These are phyloP conservation scores for Ambrosia artemisiifolia DNA, from an alignment of 129 eudicot genomes.

Conservation along the genomic window DNA sequence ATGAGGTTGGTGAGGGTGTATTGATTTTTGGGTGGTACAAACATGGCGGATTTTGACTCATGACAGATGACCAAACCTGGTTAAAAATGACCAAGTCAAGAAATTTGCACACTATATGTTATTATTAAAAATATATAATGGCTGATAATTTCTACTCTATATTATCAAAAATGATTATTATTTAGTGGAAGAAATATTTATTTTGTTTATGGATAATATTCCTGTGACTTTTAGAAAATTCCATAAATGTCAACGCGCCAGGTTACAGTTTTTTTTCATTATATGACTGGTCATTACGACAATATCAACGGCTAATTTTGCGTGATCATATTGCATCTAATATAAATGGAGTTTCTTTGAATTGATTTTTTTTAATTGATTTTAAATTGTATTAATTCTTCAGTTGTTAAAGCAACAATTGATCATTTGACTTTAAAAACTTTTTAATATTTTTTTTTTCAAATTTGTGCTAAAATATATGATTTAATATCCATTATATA, in stretches of 20 bases:
- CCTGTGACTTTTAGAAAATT: constrained; percentile 11
- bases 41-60: constrained; percentile 34
- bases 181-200: not conserved
- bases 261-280: not conserved
- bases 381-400: not conserved
- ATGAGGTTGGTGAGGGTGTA: constrained; percentile 24
- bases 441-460: too few relatives aligned
- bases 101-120: not conserved
- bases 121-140: not conserved
- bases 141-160: too few relatives aligned
- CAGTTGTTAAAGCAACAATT: not conserved
- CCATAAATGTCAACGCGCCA: constrained; percentile 17
- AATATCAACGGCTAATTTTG: constrained; percentile 25
- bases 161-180: too few relatives aligned
- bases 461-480: not conserved
- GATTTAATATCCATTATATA: not conserved
- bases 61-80: constrained; percentile 25
- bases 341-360: not conserved
- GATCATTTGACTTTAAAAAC: too few relatives aligned
- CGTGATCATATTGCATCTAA: constrained; percentile 7
- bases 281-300: constrained; percentile 28
- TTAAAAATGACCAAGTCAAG: constrained; percentile 37
- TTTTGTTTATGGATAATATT: constrained; percentile 20
- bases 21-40: constrained; percentile 24
- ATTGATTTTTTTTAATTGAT: not conserved